These are phyloP conservation scores for Aspergillus japonicus DNA, from an alignment of 2,329 filamentous ascomycete species.

Conservation along the genomic window DNA sequence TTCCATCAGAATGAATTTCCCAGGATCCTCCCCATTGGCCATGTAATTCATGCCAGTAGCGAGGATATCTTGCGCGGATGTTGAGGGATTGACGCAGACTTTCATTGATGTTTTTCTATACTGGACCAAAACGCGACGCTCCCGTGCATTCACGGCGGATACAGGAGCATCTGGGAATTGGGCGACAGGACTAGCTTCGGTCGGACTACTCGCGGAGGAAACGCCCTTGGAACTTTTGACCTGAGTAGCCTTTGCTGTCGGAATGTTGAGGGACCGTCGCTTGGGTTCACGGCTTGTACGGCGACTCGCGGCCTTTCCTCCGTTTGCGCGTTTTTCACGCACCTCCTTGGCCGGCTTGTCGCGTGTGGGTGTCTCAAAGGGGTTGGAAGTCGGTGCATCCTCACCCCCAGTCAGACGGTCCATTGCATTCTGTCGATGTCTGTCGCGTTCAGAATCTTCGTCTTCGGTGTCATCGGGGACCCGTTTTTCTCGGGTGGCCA, in stretches of 20 bases:
- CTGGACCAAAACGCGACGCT: slow-evolving; percentile 70
- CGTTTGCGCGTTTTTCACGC: not conserved
- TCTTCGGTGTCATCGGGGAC: slow-evolving; percentile 11
- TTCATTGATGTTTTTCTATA: slow-evolving; percentile 68
- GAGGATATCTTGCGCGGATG: slow-evolving; percentile 72
- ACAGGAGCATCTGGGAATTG: slow-evolving; percentile 68
- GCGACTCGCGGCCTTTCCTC: slow-evolving; percentile 3
- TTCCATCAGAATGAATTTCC: slow-evolving; percentile 72
- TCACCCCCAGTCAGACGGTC: slow-evolving; percentile 33
- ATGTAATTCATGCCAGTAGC: slow-evolving; percentile 64
- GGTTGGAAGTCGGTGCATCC: slow-evolving; percentile 3
- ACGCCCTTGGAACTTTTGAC: slow-evolving; percentile 13
- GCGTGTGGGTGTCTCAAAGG: slow-evolving; percentile 12
- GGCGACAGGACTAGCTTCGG: slow-evolving; percentile 18
- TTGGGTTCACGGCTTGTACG: slow-evolving; percentile 19
- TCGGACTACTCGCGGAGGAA: slow-evolving; percentile 1
- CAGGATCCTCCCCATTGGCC: slow-evolving; percentile 62
- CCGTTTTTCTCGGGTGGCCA: slow-evolving; percentile 10
- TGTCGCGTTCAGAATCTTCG: slow-evolving; percentile 21
- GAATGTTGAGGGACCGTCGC: slow-evolving; percentile 33
- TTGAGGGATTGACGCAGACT: slow-evolving; percentile 71
- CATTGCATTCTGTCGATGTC: slow-evolving; percentile 35
- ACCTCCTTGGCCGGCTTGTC: slow-evolving; percentile 9
- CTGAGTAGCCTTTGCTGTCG: slow-evolving; percentile 27
- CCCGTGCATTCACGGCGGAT: slow-evolving; percentile 76